phyloP scores from a whole-genome alignment of 805 yeast genomes.

The Nakazawaea pomicola region DNA sequence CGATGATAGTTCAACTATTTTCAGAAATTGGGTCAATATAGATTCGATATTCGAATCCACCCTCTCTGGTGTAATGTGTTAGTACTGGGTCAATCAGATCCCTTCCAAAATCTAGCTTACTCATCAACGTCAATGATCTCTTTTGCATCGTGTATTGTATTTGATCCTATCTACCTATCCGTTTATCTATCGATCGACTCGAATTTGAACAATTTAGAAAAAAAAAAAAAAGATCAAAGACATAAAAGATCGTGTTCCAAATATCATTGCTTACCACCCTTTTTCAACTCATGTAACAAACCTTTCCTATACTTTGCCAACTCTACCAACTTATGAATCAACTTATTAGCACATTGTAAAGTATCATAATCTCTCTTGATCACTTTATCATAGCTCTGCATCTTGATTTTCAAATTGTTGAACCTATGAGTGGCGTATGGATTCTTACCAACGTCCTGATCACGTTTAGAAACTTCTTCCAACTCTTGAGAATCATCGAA shows the following conservation, averaged over 20 bases:
- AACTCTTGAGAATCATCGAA: constrained; percentile 15
- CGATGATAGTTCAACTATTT: constrained; percentile 42
- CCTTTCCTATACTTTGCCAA: constrained; percentile 4
- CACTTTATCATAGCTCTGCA: constrained; percentile 22
- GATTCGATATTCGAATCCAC: constrained; percentile 48
- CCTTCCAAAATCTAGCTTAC: too few relatives aligned
- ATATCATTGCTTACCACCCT: too few relatives aligned
- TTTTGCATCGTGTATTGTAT: constrained; percentile 35
- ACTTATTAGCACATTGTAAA: constrained; percentile 1
- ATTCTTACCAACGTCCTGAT: constrained; percentile 13
- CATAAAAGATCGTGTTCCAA: too few relatives aligned
- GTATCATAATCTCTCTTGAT: constrained; percentile 14
- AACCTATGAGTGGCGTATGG: constrained; percentile 15
- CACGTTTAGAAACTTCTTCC: constrained; percentile 15
- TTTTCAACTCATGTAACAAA: neutral
- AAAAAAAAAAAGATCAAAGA: neutral
- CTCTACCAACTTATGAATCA: constrained; percentile 9
- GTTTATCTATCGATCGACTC: neutral
- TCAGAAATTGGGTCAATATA: constrained; percentile 47
- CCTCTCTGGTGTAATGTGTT: constrained; percentile 28
- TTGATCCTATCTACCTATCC: neutral
- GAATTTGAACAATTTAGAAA: neutral
- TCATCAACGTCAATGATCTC: constrained; percentile 33
- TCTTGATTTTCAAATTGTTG: constrained; percentile 20
- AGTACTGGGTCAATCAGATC: too few relatives aligned